Conservation (phyloP, 257 asterid genomes). For the Lithospermum erythrorhizon region DNA sequence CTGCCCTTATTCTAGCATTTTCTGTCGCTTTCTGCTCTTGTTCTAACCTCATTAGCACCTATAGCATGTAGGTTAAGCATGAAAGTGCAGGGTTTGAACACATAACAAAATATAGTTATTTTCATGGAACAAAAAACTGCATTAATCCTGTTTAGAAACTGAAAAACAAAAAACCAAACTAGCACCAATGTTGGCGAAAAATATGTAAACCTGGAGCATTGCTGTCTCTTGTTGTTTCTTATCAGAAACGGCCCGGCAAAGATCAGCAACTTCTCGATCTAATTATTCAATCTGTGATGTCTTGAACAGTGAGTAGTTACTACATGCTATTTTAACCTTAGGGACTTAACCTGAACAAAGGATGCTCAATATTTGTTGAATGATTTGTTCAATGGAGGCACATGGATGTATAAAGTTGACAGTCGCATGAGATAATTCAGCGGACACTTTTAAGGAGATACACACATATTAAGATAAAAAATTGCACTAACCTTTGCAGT, state of each 20-base stretch:
- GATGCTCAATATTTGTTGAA: too few species aligned
- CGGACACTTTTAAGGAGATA: too few species aligned
- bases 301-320: background rate
- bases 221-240: slow-evolving; percentile 69
- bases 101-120: background rate
- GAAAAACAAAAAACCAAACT: background rate
- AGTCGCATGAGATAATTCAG: too few species aligned
- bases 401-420: too few species aligned
- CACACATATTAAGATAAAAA: background rate
- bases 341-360: background rate
- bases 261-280: slow-evolving; percentile 64
- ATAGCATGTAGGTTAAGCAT: slow-evolving; percentile 1
- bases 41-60: slow-evolving; percentile 83
- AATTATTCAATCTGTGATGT: slow-evolving; percentile 60
- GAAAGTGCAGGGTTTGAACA: background rate
- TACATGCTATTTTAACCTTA: background rate
- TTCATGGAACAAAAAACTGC: background rate
- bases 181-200: background rate
- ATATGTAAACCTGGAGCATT: slow-evolving; percentile 55
- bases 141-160: background rate
- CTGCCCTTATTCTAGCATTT: slow-evolving; percentile 65
- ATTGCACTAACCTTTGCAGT: slow-evolving; percentile 56
- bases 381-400: too few species aligned
- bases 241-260: slow-evolving; percentile 45
- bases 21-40: slow-evolving; percentile 76